Conservation (phyloP, 2,329 filamentous ascomycete species). For the Sclerotinia minor region DNA sequence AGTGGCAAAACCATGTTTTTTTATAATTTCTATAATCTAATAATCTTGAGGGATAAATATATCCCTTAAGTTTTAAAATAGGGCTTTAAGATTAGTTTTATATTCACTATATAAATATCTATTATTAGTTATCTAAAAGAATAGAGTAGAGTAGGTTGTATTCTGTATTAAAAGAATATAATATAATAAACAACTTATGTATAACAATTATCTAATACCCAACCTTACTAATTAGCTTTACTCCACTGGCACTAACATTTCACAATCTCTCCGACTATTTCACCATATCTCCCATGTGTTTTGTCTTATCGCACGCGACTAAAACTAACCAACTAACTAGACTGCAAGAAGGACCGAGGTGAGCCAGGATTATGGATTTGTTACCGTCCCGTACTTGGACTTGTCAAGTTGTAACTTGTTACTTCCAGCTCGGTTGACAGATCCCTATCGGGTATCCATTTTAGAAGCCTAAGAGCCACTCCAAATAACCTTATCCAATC, state of each 20-base stretch:
- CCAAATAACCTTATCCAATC: background rate
- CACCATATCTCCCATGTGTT: background rate
- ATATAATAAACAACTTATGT: background rate
- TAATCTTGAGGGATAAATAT: no score
- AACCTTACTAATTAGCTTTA: background rate
- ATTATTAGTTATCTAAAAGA: background rate
- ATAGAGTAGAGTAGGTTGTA: no score
- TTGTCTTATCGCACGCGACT: background rate
- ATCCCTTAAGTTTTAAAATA: no score
- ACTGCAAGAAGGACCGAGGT: conserved; percentile 9
- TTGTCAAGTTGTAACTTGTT: no score
- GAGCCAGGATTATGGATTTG: background rate
- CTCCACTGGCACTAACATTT: background rate
- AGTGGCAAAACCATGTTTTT: background rate
- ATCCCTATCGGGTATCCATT: conserved; percentile 8
- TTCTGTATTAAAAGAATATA: background rate
- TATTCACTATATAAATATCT: background rate
- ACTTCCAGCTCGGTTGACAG: background rate
- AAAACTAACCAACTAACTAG: no score
- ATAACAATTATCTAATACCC: background rate
- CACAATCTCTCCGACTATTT: background rate
- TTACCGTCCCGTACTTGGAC: no score
- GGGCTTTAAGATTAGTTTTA: background rate
- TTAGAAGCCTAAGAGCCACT: background rate
- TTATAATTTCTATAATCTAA: no score